A percentile compares a stretch with the other conserved stretches of the same genome.
These are phyloP conservation scores for Volvox reticuliferus DNA, from an alignment of 139 green algal genomes.

Conservation along the genomic window DNA sequence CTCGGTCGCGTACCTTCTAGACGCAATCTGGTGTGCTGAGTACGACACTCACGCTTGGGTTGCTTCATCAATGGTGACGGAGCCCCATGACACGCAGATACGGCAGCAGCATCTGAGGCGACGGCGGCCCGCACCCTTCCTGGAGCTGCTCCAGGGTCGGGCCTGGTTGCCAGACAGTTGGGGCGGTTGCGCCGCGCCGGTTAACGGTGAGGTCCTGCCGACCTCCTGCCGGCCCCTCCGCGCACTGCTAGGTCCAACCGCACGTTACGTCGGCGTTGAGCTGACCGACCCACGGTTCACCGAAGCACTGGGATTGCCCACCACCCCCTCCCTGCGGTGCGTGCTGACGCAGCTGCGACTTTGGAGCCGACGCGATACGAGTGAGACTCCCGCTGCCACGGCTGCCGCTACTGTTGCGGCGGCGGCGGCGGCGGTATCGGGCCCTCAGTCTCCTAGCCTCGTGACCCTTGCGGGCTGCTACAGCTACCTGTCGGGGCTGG, in stretches of 20 bases:
- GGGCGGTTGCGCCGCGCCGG: not conserved
- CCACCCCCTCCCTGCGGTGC: not conserved
- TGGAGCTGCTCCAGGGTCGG: not conserved
- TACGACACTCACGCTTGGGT: constrained; percentile 12
- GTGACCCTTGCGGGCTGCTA: not conserved
- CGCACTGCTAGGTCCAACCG: not conserved
- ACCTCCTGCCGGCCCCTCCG: not conserved
- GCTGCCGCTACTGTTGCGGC: not conserved
- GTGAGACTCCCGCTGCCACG: not conserved
- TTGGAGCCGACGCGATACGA: not conserved
- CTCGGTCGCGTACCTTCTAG: not conserved
- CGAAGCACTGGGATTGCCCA: not conserved
- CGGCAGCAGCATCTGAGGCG: not conserved
- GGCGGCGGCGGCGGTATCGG: not conserved
- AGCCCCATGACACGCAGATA: not conserved
- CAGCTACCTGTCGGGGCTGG: not conserved
- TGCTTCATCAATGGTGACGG: not conserved
- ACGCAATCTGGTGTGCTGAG: constrained; percentile 1
- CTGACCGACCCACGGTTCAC: not conserved
- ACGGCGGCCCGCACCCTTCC: not conserved
- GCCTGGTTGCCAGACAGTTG: constrained; percentile 38
- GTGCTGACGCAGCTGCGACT: constrained; percentile 12
- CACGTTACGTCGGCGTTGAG: not conserved
- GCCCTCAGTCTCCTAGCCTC: not conserved
- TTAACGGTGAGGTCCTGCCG: not conserved